Evolutionary conservation across 1,284 basidiomycete species (phyloP).

Genomic region (Erythrobasidium hasegawianum): DNA sequence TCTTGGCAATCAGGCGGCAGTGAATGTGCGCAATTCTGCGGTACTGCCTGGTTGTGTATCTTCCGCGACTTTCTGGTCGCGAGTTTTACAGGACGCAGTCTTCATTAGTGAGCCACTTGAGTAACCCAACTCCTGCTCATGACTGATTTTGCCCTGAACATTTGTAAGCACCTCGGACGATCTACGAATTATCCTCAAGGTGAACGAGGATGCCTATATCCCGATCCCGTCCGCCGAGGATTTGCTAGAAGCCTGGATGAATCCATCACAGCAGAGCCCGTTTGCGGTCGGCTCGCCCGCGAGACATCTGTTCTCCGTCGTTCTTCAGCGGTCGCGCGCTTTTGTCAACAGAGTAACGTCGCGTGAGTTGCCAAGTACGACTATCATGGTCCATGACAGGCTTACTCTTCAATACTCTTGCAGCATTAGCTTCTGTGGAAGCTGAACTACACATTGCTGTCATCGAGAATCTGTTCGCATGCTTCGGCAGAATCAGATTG

Average conservation of each 20-base stretch:
- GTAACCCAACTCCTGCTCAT: neutral
- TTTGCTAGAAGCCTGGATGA: constrained; percentile 7
- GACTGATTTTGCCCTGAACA: no score
- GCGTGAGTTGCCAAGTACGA: constrained; percentile 3
- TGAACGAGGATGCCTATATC: constrained; percentile 7
- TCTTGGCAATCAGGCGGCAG: neutral
- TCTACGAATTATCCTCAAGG: constrained; percentile 11
- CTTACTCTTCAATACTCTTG: neutral
- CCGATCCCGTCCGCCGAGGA: neutral
- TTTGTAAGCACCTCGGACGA: constrained; percentile 26
- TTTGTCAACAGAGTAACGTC: constrained; percentile 24
- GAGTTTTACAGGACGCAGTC: constrained; percentile 11
- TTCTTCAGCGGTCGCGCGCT: neutral
- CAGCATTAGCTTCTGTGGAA: constrained; percentile 16
- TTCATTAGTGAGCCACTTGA: constrained; percentile 19
- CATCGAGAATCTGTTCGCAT: constrained; percentile 12
- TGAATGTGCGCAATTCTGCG: neutral
- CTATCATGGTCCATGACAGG: neutral
- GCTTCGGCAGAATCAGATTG: neutral
- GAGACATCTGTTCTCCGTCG: constrained; percentile 5
- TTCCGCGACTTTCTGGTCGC: constrained; percentile 15
- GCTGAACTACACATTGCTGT: constrained; percentile 1
- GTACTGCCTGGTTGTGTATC: constrained; percentile 13
- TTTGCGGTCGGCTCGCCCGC: neutral
- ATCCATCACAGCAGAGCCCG: neutral